Percentiles rank a stretch among this genome's conserved stretches.
phyloP scores from a whole-genome alignment of 1,139 yeast genomes.

The Kodamaea sp. region DNA sequence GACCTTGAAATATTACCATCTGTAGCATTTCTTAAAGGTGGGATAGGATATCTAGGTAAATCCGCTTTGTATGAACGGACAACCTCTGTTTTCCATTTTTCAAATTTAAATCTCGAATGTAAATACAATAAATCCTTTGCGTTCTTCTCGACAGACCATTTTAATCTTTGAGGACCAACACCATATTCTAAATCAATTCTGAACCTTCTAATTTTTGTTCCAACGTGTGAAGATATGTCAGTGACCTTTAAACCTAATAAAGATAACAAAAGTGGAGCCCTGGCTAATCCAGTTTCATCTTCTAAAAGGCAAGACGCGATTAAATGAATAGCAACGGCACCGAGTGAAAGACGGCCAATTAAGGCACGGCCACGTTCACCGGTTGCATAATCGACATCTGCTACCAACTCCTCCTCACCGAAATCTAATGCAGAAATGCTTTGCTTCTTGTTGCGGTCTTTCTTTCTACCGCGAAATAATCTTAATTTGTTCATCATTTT shows the following conservation, averaged over 20 bases:
- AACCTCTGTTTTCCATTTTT: conserved; percentile 34
- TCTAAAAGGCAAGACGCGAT: conserved; percentile 71
- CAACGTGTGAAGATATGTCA: conserved; percentile 43
- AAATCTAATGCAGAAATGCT: conserved; percentile 18
- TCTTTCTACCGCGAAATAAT: conserved; percentile 27
- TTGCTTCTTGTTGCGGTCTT: conserved; percentile 19
- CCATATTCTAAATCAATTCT: conserved; percentile 83
- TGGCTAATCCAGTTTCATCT: conserved; percentile 72
- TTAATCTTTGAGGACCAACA: conserved; percentile 70
- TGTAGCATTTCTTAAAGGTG: conserved; percentile 17
- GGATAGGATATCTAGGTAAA: conserved; percentile 42
- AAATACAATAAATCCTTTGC: conserved; percentile 66
- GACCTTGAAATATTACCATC: neutral
- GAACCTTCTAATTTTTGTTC: conserved; percentile 52
- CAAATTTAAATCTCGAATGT: conserved; percentile 64
- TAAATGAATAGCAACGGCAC: conserved; percentile 76
- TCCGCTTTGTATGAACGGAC: conserved; percentile 29
- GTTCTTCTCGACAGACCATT: conserved; percentile 77
- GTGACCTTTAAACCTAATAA: conserved; percentile 65
- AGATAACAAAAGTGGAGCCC: conserved; percentile 79
- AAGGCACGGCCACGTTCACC: conserved; percentile 59
- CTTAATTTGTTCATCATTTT: conserved; percentile 23
- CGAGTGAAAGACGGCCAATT: conserved; percentile 61
- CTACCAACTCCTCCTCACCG: conserved; percentile 12
- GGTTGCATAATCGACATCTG: conserved; percentile 27